Evolutionary conservation across 108 stramenopile species (phyloP), one percentile per base, ranked within the genome.

Genomic region (Nitzschia sp.): DNA sequence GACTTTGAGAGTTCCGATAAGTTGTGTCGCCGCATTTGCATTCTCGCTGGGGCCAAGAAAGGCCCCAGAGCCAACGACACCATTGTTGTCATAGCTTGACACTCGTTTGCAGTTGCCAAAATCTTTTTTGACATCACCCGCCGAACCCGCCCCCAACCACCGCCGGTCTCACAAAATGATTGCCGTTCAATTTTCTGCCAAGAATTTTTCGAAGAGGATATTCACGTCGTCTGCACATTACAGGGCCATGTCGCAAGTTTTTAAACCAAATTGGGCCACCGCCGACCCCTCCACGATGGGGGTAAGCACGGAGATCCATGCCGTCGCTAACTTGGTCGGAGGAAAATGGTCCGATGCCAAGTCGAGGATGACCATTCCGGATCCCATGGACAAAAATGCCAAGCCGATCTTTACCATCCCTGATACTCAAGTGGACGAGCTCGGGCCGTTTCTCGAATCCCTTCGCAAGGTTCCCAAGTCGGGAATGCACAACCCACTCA

Each of bases 401-500:
- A 76, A 75, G 13, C 79, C 88, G 11, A 82, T 94, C 24, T 94
- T 89, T 59, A 85, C 84, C n/a, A 74, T 90, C 33, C 88, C 90
- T 1, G 90, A 94, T 61, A 89, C 90, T 9, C 67, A 83, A 27
- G 67, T 59, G 4, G 74, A 74, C 2, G 97, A 98, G 66, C 68
- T 96, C 15, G 70, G 56, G 19, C 89, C 86, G 0, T 99, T 98
- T 71, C 66, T 92, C 53, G 80, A 91, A 2, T 86, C 89, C 63
- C 70, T 96, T 64, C 64, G 72, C 1, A 65, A 68, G 13, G 86
- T 89, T 42, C 83, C 96, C 21, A 99, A 95, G 76, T 75, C 73
- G 29, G 91, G 87, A 17, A 47, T 90, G 11, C 94, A 95, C 79
- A 87, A 93, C 70, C 94, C 94, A 51, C 80, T 98, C 23, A 85